Base-by-base conservation (phyloP, 2,329 filamentous ascomycete species). In the Waltergamsia citrina region DNA sequence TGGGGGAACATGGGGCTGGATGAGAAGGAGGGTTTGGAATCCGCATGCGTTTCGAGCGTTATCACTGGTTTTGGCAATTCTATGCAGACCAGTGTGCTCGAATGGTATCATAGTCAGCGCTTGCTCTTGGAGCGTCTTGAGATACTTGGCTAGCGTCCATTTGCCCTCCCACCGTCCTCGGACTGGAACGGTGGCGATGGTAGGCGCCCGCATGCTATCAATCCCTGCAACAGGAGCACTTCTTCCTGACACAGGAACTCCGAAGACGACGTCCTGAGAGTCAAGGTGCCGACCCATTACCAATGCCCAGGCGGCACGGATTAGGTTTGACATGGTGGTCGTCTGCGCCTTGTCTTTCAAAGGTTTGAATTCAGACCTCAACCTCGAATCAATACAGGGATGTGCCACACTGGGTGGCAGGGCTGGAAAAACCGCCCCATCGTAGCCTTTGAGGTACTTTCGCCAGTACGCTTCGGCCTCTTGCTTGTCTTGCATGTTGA, bases 391-490 rank as follows among this genome's bases (percentile, higher is more conserved):
- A 14, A 22, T n/a, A n/a, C n/a, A n/a, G n/a, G n/a, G n/a, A n/a
- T n/a, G n/a, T n/a, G n/a, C n/a, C n/a, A n/a, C n/a, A n/a, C n/a
- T n/a, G 14, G 36, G 27, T 8, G 39, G 39, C 5, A 37, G 19
- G 6, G 12, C 2, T 9, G 41, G 41, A 22, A 41, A 43, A 18
- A 33, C 20, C 9, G 17, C 22, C 9, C 26, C 35, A 17, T 37
- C 20, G 20, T 14, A 16, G 22, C 16, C 32, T 12, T 23, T 7
- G 21, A 25, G 24, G 10, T 6, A 4, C 12, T 32, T 19, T 17
- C n/a, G 12, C 63, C 63, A 67, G 43, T 61, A 67, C 1, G 38
- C 42, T 37, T 61, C 54, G 6, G 59, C 58, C 2, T 47, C 50
- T 4, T 46, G 34, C 15, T 51, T 46, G 21, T 62, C 52, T 35